Percentiles rank a stretch among this genome's conserved stretches.
phyloP scores from a whole-genome alignment of 805 yeast species.

The Saturnispora serradocipensis region DNA sequence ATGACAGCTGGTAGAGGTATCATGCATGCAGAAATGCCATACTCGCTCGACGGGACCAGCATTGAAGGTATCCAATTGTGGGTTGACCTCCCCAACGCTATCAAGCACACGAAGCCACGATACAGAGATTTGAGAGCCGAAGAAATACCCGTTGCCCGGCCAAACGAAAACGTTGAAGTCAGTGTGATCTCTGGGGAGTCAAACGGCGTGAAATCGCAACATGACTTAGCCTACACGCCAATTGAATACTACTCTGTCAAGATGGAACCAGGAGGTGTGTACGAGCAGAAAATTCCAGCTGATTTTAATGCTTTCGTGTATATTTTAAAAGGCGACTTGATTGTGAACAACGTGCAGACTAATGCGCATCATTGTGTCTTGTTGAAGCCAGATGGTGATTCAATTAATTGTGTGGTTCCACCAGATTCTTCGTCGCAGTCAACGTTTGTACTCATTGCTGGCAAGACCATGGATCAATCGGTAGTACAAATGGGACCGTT shows the following conservation, averaged over 20 bases:
- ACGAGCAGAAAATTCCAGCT: constrained; percentile 48
- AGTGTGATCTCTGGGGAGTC: constrained; percentile 71
- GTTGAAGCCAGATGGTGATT: constrained; percentile 61
- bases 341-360: constrained; percentile 32
- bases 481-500: constrained; percentile 87
- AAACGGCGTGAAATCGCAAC: constrained; percentile 64
- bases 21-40: constrained; percentile 83
- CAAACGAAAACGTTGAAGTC: constrained; percentile 54
- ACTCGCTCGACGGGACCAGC: constrained; percentile 39
- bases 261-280: constrained; percentile 55
- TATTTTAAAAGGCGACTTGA: constrained; percentile 50
- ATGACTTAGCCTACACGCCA: constrained; percentile 77
- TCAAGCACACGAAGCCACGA: constrained; percentile 59
- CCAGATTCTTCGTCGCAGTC: constrained; percentile 33
- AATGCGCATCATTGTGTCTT: constrained; percentile 46
- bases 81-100: constrained; percentile 68
- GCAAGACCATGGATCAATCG: constrained; percentile 62
- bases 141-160: constrained; percentile 63
- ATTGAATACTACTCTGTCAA: constrained; percentile 61
- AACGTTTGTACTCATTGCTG: constrained; percentile 65
- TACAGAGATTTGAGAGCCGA: constrained; percentile 65
- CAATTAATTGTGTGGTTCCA: constrained; percentile 43
- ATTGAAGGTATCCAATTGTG: constrained; percentile 71
- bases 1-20: constrained; percentile 92
- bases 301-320: constrained; percentile 68